Evolutionary conservation across 2,329 filamentous ascomycete genomes (phyloP).

Genomic region (Colletotrichum melonis): DNA sequence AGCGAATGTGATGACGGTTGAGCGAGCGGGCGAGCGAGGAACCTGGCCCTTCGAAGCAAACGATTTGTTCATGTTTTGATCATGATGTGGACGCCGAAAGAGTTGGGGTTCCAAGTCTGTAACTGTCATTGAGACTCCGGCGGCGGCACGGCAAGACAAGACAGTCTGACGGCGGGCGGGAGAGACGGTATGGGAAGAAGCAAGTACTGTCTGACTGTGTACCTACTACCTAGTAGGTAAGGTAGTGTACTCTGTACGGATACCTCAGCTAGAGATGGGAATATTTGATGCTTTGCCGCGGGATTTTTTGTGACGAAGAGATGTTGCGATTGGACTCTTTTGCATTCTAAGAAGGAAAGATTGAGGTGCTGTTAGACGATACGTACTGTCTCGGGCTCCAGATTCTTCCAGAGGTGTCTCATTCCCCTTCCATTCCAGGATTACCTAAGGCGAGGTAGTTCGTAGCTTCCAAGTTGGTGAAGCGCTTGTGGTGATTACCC

Average conservation of each 20-base stretch:
- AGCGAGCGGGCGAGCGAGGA: not conserved
- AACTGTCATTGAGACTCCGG: not conserved
- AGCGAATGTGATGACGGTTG: not conserved
- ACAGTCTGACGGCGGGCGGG: not conserved
- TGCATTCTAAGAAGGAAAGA: not conserved
- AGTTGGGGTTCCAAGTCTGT: not conserved
- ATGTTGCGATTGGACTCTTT: not conserved
- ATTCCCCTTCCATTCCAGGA: not conserved
- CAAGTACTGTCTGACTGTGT: conserved; percentile 1
- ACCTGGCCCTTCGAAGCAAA: not conserved
- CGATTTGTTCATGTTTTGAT: not conserved
- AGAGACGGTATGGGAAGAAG: conserved; percentile 19
- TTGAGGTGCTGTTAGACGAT: not conserved
- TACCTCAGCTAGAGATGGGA: not conserved
- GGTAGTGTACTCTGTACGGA: too few species aligned
- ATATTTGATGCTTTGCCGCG: not conserved
- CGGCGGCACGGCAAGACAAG: conserved; percentile 1
- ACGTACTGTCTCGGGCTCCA: not conserved
- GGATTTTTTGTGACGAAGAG: not conserved
- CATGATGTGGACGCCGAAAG: not conserved
- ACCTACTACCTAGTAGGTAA: too few species aligned
- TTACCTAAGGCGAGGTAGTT: not conserved
- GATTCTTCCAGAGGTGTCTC: not conserved
- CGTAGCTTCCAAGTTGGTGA: not conserved
- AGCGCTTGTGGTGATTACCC: conserved; percentile 2